These are phyloP conservation scores for Didymella glomerata DNA, from an alignment of 2,329 filamentous ascomycete species.

Conservation along the genomic window DNA sequence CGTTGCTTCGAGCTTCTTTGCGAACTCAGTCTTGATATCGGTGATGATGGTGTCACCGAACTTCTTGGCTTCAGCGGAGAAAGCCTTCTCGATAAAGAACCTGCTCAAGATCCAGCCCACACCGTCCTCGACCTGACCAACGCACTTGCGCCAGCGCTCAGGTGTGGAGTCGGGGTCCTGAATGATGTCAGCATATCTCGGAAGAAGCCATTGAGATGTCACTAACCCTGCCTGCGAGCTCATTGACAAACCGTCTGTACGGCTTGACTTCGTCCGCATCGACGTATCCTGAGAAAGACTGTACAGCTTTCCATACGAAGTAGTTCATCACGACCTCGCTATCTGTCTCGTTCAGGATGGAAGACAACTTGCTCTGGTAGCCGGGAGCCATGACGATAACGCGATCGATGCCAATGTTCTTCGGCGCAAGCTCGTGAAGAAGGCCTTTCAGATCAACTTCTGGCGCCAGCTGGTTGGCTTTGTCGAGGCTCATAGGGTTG, in stretches of 20 bases:
- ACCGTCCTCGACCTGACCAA: constrained; percentile 64
- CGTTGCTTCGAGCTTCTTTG: constrained; percentile 65
- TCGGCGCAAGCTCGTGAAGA: constrained; percentile 62
- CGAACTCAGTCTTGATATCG: constrained; percentile 73
- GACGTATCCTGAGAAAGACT: constrained; percentile 61
- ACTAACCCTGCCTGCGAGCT: constrained; percentile 63
- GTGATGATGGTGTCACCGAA: constrained; percentile 75
- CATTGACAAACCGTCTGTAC: constrained; percentile 67
- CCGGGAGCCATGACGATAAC: constrained; percentile 68
- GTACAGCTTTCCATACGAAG: constrained; percentile 70
- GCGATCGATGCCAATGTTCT: constrained; percentile 59
- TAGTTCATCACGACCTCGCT: constrained; percentile 68
- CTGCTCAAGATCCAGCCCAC: constrained; percentile 74
- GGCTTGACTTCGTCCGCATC: constrained; percentile 69
- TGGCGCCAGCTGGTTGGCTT: constrained; percentile 64
- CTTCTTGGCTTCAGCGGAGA: constrained; percentile 70
- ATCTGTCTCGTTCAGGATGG: constrained; percentile 63
- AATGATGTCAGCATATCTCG: neutral
- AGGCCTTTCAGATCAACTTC: constrained; percentile 64
- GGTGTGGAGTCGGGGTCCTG: constrained; percentile 66
- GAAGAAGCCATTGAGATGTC: neutral
- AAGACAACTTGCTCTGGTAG: constrained; percentile 67
- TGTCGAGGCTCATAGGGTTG: constrained; percentile 67
- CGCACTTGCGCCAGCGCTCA: constrained; percentile 73
- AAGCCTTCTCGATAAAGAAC: constrained; percentile 74